phyloP scores from a whole-genome alignment of 208 protist species.

The Naegleria fowleri region DNA sequence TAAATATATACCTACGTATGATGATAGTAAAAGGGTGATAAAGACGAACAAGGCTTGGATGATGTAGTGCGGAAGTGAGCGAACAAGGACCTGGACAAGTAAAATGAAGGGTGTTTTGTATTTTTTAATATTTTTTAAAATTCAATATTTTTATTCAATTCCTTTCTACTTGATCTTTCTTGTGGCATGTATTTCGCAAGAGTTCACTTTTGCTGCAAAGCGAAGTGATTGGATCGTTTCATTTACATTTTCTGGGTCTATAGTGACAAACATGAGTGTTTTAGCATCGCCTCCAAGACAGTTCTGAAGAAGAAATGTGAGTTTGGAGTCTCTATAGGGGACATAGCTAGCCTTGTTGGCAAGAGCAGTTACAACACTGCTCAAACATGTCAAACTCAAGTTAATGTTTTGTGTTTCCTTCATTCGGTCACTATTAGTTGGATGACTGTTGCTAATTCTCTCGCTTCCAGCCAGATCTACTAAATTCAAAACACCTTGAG shows the following conservation, averaged over 20 bases:
- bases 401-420: slow-evolving; percentile 85
- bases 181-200: slow-evolving; percentile 62
- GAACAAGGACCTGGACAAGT: neutral
- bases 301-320: slow-evolving; percentile 80
- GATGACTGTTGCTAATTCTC: slow-evolving; percentile 71
- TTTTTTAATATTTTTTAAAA: neutral
- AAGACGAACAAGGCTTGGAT: neutral
- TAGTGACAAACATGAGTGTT: slow-evolving; percentile 82
- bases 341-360: slow-evolving; percentile 70
- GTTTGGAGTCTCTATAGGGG: slow-evolving; percentile 77
- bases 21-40: neutral
- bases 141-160: neutral
- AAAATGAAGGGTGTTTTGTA: neutral
- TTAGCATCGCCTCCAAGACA: slow-evolving; percentile 76
- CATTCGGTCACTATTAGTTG: slow-evolving; percentile 63
- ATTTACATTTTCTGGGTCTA: slow-evolving; percentile 59
- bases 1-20: neutral
- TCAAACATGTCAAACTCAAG: slow-evolving; percentile 74
- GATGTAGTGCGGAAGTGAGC: neutral
- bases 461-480: slow-evolving; percentile 84
- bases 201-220: slow-evolving; percentile 79
- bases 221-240: slow-evolving; percentile 80
- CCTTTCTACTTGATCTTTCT: neutral
- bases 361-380: slow-evolving; percentile 77
- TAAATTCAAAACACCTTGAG: slow-evolving; percentile 60